A percentile compares a stretch with the other conserved stretches of the same genome.
Evolutionary conservation across 768 basidiomycete genomes (phyloP).

Genomic region (Psilocybe subaeruginosa): DNA sequence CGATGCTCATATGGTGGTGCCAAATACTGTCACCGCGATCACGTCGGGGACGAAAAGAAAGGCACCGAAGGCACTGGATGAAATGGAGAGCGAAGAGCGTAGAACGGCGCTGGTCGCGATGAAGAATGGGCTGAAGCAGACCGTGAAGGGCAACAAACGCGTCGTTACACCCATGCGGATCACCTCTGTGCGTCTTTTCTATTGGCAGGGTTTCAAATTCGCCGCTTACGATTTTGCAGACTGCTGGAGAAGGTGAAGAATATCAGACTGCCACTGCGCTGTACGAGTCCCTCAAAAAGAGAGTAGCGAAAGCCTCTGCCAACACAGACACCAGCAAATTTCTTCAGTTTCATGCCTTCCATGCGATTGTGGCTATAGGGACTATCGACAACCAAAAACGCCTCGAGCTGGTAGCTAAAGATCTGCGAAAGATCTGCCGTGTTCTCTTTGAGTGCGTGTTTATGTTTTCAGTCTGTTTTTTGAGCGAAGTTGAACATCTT

Average conservation of each 20-base stretch:
- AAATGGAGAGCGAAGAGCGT: constrained; percentile 23
- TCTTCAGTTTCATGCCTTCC: constrained; percentile 24
- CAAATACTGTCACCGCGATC: no score
- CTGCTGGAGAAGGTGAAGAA: constrained; percentile 16
- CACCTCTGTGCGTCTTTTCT: background rate
- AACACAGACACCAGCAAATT: background rate
- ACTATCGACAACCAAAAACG: constrained; percentile 26
- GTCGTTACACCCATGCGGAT: background rate
- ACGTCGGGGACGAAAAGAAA: constrained; percentile 3
- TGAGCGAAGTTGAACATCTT: background rate
- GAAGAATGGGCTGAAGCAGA: constrained; percentile 21
- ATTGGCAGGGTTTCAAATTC: background rate
- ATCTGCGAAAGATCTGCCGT: constrained; percentile 31
- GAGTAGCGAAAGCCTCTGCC: background rate
- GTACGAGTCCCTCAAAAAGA: constrained; percentile 25
- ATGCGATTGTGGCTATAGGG: constrained; percentile 30
- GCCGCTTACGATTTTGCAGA: background rate
- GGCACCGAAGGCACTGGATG: constrained; percentile 14
- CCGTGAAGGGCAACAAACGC: constrained; percentile 7
- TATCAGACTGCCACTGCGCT: constrained; percentile 33
- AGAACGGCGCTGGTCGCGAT: constrained; percentile 19
- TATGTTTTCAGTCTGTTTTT: background rate
- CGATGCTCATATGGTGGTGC: no score
- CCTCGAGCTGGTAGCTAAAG: constrained; percentile 25
- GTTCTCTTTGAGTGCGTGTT: constrained; percentile 30